phyloP scores from a whole-genome alignment of 345 rosid species.

The Camelina laxa region DNA sequence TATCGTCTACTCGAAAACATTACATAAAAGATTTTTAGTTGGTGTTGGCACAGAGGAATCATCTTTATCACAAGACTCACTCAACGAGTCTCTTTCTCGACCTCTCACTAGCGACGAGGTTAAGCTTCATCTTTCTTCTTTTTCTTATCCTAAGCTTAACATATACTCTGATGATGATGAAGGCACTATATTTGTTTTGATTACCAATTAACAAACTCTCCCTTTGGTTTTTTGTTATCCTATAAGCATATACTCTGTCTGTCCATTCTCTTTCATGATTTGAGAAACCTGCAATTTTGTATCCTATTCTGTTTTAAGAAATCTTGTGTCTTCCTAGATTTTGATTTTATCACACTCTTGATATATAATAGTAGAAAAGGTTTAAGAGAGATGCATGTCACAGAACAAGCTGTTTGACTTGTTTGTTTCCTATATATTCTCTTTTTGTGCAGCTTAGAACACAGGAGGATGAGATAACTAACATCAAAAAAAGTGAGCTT shows the following conservation, averaged over 20 bases:
- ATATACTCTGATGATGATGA: background rate
- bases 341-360: too few relatives aligned
- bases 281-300: too few relatives aligned
- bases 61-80: slow-evolving; percentile 47
- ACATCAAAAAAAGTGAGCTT: slow-evolving; percentile 80
- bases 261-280: too few relatives aligned
- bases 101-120: slow-evolving; percentile 70
- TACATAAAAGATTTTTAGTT: slow-evolving; percentile 48
- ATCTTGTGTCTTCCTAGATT: slow-evolving; percentile 28
- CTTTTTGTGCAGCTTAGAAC: slow-evolving; percentile 55
- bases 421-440: background rate
- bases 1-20: slow-evolving; percentile 42
- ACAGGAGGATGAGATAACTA: slow-evolving; percentile 61
- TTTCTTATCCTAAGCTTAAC: background rate
- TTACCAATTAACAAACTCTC: too few relatives aligned
- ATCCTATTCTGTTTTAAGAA: too few relatives aligned
- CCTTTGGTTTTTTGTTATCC: slow-evolving; percentile 39
- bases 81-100: slow-evolving; percentile 49
- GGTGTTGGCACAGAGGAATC: slow-evolving; percentile 60
- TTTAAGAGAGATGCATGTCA: too few relatives aligned
- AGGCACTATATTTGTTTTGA: background rate
- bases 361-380: too few relatives aligned
- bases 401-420: too few relatives aligned
- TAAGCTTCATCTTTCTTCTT: slow-evolving; percentile 25
- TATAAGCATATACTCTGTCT: too few relatives aligned